phyloP scores from a whole-genome alignment of 106 monocot genomes.

The Apostasia shenzhenica region DNA sequence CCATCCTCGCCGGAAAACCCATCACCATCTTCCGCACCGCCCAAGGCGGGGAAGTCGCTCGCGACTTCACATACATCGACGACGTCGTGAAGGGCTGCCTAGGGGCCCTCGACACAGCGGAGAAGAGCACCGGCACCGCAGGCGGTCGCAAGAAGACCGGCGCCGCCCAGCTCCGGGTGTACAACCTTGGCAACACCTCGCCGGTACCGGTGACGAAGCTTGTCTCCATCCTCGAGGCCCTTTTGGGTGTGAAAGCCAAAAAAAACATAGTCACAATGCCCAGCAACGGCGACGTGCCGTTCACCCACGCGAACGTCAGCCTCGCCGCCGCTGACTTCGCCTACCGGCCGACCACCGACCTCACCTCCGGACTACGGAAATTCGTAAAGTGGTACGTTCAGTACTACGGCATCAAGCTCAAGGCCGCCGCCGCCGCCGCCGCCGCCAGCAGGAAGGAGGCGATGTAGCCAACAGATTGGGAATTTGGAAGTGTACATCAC shows the following conservation, averaged over 20 bases:
- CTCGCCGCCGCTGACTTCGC: constrained; percentile 43
- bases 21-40: constrained; percentile 22
- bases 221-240: constrained; percentile 44
- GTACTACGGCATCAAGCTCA: constrained; percentile 24
- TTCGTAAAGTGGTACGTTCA: constrained; percentile 66
- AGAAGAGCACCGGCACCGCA: constrained; percentile 15
- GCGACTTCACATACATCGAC: constrained; percentile 28
- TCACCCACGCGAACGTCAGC: constrained; percentile 68
- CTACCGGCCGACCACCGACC: constrained; percentile 52
- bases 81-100: constrained; percentile 22
- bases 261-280: constrained; percentile 55
- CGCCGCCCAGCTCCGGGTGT: constrained; percentile 45
- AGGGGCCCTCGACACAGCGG: constrained; percentile 19
- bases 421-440: neutral
- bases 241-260: constrained; percentile 50
- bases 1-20: constrained; percentile 26
- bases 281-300: constrained; percentile 64
- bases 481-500: too few species aligned
- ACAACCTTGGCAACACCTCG: constrained; percentile 54
- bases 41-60: constrained; percentile 10
- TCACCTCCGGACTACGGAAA: constrained; percentile 40
- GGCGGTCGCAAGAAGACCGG: constrained; percentile 46
- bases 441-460: neutral
- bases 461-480: too few species aligned
- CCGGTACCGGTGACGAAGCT: constrained; percentile 50